Evolutionary conservation across 2,329 filamentous ascomycete genomes (phyloP).

Genomic region (Lachnellula willkommii): DNA sequence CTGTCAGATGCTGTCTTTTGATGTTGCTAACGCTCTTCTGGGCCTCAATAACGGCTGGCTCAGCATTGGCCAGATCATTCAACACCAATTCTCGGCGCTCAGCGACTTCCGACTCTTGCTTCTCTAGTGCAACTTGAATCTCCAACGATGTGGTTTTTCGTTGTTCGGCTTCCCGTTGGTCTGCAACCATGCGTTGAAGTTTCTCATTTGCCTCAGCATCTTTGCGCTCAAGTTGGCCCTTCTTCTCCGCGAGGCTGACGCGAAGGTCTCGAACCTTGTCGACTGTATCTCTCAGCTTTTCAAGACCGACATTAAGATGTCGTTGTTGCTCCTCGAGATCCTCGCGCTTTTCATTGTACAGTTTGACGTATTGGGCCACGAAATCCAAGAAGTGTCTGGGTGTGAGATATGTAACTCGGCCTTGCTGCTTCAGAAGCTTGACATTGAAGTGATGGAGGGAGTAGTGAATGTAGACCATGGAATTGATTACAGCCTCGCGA

Average conservation of each 20-base stretch:
- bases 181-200: conserved; percentile 91
- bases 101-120: conserved; percentile 84
- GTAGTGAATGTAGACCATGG: conserved; percentile 98
- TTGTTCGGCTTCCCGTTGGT: conserved; percentile 91
- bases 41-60: conserved; percentile 88
- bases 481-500: conserved; percentile 87
- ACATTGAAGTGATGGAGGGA: conserved; percentile 86
- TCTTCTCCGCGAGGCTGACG: conserved; percentile 88
- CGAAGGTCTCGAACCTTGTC: conserved; percentile 94
- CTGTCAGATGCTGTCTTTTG: conserved; percentile 92
- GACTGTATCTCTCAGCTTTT: conserved; percentile 94
- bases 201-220: conserved; percentile 96
- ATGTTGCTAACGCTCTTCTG: conserved; percentile 98
- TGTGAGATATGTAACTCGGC: conserved; percentile 86
- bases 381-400: conserved; percentile 97
- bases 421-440: conserved; percentile 85
- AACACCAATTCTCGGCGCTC: conserved; percentile 77
- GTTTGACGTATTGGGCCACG: conserved; percentile 91
- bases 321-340: conserved; percentile 98
- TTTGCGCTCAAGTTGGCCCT: conserved; percentile 86
- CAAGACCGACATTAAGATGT: conserved; percentile 94
- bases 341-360: conserved; percentile 97
- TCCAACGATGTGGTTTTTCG: conserved; percentile 82
- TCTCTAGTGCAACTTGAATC: conserved; percentile 79
- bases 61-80: conserved; percentile 80